Percentiles rank a stretch among this genome's conserved stretches.
Evolutionary conservation across 78 protist genomes (phyloP).

Genomic region (Dictyostelium intermedium): DNA sequence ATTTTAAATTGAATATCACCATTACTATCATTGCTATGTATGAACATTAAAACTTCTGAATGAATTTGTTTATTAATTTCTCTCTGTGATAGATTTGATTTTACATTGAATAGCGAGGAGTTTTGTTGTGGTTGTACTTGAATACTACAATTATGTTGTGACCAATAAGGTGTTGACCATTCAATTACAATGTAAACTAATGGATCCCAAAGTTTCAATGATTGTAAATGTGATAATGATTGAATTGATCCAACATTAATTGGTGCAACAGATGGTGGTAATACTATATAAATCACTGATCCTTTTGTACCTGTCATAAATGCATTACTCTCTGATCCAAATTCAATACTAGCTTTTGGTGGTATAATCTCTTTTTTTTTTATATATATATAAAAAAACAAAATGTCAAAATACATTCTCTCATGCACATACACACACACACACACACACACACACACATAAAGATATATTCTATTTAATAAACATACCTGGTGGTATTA

Average conservation of each 20-base stretch:
- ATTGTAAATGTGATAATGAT: conserved; percentile 9
- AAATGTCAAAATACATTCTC: too few relatives aligned
- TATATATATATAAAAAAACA: not conserved
- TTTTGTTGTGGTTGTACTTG: not conserved
- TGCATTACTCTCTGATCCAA: conserved; percentile 74
- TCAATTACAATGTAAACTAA: conserved; percentile 42
- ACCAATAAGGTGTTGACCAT: conserved; percentile 65
- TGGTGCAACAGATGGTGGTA: conserved; percentile 28
- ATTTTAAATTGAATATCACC: not conserved
- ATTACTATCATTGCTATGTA: conserved; percentile 23
- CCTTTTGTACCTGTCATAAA: conserved; percentile 66
- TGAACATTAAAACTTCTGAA: conserved; percentile 17
- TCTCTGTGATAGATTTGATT: not conserved
- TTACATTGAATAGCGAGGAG: not conserved
- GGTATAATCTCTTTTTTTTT: conserved; percentile 14
- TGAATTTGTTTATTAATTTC: conserved; percentile 48
- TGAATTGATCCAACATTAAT: conserved; percentile 27
- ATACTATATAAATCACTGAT: conserved; percentile 26
- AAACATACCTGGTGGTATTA: conserved; percentile 67
- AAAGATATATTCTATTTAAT: too few relatives aligned
- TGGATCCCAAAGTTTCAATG: conserved; percentile 47
- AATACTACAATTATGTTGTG: conserved; percentile 18
- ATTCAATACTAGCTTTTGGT: conserved; percentile 56
- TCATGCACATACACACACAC: too few relatives aligned
- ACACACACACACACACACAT: not conserved